phyloP scores from a whole-genome alignment of 768 basidiomycete genomes.

The Pleurotus pulmonarius region DNA sequence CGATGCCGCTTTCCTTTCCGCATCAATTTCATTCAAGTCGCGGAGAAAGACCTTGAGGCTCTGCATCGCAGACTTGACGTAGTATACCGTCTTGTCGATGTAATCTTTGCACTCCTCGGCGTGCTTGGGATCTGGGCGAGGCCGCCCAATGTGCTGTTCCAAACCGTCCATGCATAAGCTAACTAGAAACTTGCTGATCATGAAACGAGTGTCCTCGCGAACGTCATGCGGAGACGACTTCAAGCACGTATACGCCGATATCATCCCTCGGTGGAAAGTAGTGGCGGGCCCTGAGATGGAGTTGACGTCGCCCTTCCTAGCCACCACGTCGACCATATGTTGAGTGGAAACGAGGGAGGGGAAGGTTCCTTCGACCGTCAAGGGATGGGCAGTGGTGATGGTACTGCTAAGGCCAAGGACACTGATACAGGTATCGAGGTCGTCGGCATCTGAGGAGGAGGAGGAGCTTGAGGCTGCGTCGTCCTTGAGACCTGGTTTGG shows the following conservation, averaged over 20 bases:
- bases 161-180: not conserved
- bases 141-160: not conserved
- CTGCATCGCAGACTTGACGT: not conserved
- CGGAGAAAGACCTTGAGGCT: not conserved
- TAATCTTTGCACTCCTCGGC: not conserved
- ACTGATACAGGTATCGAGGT: constrained; percentile 1
- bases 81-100: not conserved
- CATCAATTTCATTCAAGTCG: not conserved
- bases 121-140: not conserved
- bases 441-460: not conserved
- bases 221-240: not conserved
- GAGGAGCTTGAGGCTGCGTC: too few species aligned
- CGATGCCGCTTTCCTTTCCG: not conserved
- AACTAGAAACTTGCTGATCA: not conserved
- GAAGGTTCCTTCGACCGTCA: constrained; percentile 1
- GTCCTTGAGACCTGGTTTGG: too few species aligned
- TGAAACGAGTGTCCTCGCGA: not conserved
- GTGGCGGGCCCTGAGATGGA: not conserved
- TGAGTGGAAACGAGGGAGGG: not conserved
- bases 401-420: not conserved
- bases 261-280: not conserved
- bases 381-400: not conserved
- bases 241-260: not conserved
- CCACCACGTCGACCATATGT: not conserved
- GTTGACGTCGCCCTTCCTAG: not conserved